These are phyloP conservation scores for Rhododendron henanense DNA, from an alignment of 148 eudicot species.

Conservation along the genomic window DNA sequence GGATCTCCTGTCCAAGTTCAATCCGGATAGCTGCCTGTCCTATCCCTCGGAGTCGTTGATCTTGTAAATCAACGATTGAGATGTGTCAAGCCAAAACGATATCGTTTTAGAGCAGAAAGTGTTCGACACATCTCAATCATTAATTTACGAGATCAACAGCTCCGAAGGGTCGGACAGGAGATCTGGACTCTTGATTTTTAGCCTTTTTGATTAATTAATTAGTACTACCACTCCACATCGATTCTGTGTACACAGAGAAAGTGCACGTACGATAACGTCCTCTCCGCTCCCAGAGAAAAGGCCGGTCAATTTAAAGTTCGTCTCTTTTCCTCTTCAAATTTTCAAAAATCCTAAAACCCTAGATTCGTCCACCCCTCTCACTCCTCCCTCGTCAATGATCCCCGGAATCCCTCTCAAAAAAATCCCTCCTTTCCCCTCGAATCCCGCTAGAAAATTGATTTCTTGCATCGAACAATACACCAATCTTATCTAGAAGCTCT, in stretches of 20 bases:
- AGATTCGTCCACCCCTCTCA: not conserved
- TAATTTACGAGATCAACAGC: no score
- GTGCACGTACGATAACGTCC: not conserved
- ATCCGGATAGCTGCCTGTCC: no score
- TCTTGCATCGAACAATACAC: not conserved
- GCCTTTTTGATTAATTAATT: no score
- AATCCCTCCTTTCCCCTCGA: not conserved
- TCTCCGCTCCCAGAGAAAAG: not conserved
- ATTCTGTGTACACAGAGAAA: not conserved
- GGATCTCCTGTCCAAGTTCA: no score
- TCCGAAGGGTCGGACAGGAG: no score
- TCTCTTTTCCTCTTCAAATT: not conserved
- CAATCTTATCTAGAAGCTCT: not conserved
- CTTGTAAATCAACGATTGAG: no score
- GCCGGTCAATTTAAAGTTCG: not conserved
- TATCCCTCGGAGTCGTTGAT: no score
- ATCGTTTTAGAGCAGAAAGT: no score
- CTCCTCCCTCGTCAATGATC: not conserved
- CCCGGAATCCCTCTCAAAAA: not conserved
- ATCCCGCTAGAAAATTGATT: not conserved
- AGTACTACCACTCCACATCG: not conserved
- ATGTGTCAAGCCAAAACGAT: no score
- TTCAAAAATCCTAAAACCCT: slow-evolving; percentile 14
- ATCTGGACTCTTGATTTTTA: no score
- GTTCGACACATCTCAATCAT: no score